Evolutionary conservation across 441 rosid species (phyloP).

Genomic region (Populus hybrid): DNA sequence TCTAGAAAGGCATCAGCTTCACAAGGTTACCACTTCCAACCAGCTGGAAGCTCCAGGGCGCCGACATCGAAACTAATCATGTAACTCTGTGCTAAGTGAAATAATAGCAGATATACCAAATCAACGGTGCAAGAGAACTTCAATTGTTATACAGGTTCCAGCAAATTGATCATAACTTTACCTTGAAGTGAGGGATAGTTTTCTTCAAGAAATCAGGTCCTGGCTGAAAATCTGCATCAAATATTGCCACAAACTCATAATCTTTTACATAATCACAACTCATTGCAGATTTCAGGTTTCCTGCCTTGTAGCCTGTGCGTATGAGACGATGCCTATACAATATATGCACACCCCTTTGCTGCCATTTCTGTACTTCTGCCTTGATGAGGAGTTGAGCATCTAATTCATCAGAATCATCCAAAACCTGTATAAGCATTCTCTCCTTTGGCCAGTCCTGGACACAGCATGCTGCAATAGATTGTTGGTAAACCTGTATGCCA

Average conservation of each 20-base stretch:
- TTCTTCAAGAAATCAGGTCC: constrained; percentile 82
- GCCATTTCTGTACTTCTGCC: constrained; percentile 94
- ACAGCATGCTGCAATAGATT: constrained; percentile 85
- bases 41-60: neutral
- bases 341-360: constrained; percentile 74
- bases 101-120: neutral
- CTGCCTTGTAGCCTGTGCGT: constrained; percentile 93
- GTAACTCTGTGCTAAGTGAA: neutral
- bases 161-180: constrained; percentile 18
- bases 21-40: neutral
- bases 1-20: neutral
- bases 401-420: constrained; percentile 85
- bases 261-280: constrained; percentile 34
- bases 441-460: constrained; percentile 89
- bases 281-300: constrained; percentile 67
- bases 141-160: neutral
- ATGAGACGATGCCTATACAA: constrained; percentile 86
- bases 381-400: constrained; percentile 77
- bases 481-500: constrained; percentile 65
- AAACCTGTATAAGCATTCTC: constrained; percentile 82
- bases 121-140: neutral
- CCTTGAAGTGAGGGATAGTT: constrained; percentile 84
- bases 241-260: constrained; percentile 86
- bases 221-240: constrained; percentile 97
- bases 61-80: neutral